Evolutionary conservation across 1,139 yeast species (phyloP).

Genomic region (Debaryomyces robertsiae): DNA sequence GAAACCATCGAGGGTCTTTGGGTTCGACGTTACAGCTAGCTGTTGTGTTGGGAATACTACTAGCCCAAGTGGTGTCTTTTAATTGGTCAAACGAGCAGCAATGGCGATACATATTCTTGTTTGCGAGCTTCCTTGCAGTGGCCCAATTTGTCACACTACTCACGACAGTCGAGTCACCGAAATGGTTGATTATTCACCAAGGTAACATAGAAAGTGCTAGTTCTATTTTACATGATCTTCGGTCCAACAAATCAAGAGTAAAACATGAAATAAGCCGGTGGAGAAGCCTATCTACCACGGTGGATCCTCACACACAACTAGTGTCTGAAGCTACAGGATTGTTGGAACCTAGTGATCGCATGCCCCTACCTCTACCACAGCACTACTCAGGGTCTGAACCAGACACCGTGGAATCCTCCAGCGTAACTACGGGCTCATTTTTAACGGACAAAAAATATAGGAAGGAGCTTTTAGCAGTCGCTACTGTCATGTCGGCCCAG

Average conservation of each 20-base stretch:
- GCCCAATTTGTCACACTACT: slow-evolving; percentile 34
- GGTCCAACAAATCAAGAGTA: slow-evolving; percentile 34
- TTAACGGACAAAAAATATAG: slow-evolving; percentile 24
- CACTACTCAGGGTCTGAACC: slow-evolving; percentile 17
- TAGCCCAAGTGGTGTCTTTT: slow-evolving; percentile 36
- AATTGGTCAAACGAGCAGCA: slow-evolving; percentile 37
- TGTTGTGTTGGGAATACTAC: slow-evolving; percentile 37
- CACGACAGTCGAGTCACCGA: slow-evolving; percentile 42
- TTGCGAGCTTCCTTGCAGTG: slow-evolving; percentile 29
- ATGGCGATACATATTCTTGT: slow-evolving; percentile 37
- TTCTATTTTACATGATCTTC: slow-evolving; percentile 26
- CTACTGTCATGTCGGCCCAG: slow-evolving; percentile 40
- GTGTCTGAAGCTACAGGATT: slow-evolving; percentile 17
- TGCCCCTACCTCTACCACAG: slow-evolving; percentile 4
- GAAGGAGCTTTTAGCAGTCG: slow-evolving; percentile 32
- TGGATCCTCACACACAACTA: slow-evolving; percentile 11
- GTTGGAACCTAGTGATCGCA: slow-evolving; percentile 9
- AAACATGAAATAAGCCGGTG: slow-evolving; percentile 41
- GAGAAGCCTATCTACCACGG: slow-evolving; percentile 29
- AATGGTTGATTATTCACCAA: slow-evolving; percentile 38
- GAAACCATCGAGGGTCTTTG: slow-evolving; percentile 40
- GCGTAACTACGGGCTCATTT: slow-evolving; percentile 28
- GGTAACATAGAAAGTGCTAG: slow-evolving; percentile 34
- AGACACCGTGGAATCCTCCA: slow-evolving; percentile 35
- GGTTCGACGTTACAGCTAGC: slow-evolving; percentile 43